These are phyloP conservation scores for Articulospora tetracladia DNA, from an alignment of 495 filamentous ascomycete genomes.

Conservation along the genomic window DNA sequence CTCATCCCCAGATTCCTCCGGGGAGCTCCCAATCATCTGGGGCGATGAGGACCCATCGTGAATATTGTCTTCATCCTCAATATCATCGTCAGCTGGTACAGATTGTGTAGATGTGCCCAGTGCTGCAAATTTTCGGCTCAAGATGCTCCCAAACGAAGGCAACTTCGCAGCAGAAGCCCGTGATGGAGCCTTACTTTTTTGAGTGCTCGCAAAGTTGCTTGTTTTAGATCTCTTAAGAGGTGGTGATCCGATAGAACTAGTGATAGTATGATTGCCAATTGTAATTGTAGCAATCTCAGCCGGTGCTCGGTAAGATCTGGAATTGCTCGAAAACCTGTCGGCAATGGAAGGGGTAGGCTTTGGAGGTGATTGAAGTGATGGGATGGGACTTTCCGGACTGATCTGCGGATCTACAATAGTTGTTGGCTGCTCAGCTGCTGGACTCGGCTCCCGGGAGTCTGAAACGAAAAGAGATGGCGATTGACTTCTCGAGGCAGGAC, in stretches of 20 bases:
- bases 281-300: constrained; percentile 84
- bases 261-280: constrained; percentile 76
- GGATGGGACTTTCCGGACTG: constrained; percentile 17
- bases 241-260: constrained; percentile 40
- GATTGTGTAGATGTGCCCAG: constrained; percentile 43
- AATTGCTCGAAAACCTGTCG: constrained; percentile 18
- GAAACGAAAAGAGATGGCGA: not conserved
- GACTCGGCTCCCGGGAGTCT: not conserved
- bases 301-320: constrained; percentile 14
- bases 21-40: not conserved
- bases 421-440: not conserved
- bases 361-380: constrained; percentile 19
- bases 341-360: constrained; percentile 16
- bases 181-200: constrained; percentile 11
- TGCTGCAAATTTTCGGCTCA: constrained; percentile 69
- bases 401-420: not conserved
- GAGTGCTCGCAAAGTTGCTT: constrained; percentile 7
- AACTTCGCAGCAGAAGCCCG: constrained; percentile 16
- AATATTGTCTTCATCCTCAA: constrained; percentile 15
- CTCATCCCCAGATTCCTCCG: constrained; percentile 15
- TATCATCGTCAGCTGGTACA: constrained; percentile 24
- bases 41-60: not conserved
- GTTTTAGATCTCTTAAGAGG: constrained; percentile 33
- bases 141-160: constrained; percentile 59
- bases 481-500: constrained; percentile 6